Conservation (phyloP, 805 yeast species). For the Candida yuanshanica region DNA sequence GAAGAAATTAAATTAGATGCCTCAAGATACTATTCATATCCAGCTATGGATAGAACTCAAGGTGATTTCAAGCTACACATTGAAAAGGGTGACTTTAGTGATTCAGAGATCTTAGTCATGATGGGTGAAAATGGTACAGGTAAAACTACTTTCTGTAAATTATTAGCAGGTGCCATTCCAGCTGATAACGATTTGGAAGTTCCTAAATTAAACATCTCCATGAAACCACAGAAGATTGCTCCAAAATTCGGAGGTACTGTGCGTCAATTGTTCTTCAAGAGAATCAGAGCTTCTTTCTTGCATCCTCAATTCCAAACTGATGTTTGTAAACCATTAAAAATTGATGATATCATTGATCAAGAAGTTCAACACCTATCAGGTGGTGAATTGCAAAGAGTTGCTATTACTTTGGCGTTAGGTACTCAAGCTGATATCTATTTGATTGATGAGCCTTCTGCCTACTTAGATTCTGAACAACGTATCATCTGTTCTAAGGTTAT, state of each 20-base stretch:
- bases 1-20: constrained; percentile 75
- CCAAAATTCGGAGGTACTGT: constrained; percentile 99
- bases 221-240: constrained; percentile 99
- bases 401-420: constrained; percentile 93
- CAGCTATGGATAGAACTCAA: constrained; percentile 82
- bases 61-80: constrained; percentile 90
- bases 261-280: constrained; percentile 93
- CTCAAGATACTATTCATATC: constrained; percentile 71
- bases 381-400: constrained; percentile 99
- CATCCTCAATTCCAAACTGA: constrained; percentile 98
- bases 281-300: constrained; percentile 88
- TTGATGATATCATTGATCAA: constrained; percentile 93
- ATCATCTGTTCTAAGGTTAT: constrained; percentile 97
- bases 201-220: constrained; percentile 86
- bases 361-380: constrained; percentile 97
- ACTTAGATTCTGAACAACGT: constrained; percentile 99
- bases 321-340: constrained; percentile 90
- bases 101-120: constrained; percentile 96
- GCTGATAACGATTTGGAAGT: constrained; percentile 79
- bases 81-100: constrained; percentile 86
- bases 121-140: constrained; percentile 99
- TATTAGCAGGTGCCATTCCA: constrained; percentile 86
- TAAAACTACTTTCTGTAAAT: constrained; percentile 94
- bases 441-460: constrained; percentile 98
- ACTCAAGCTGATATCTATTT: constrained; percentile 91